Base-by-base conservation (phyloP, 2,329 filamentous ascomycete genomes). In the Arthrinium phaeospermum region DNA sequence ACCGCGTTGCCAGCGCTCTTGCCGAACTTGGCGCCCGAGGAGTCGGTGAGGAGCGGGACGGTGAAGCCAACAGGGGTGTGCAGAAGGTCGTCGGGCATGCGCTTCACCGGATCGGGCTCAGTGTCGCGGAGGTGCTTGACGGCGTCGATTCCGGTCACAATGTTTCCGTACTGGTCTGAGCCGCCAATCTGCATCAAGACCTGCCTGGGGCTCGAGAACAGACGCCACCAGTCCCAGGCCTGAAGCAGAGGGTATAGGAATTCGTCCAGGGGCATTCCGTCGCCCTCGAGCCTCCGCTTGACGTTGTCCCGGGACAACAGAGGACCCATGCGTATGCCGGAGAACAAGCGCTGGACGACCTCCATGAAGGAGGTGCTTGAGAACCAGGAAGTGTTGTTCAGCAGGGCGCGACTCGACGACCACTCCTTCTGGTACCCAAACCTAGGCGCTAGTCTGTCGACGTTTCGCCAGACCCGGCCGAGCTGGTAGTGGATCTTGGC, bases 111-210 rank as follows among this genome's bases (percentile, higher is more conserved):
- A 67, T 89, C 80, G 46, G 87, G 85, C 73, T 91, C 87, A 68
- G 82, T 84, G 57, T 88, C 87, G 71, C 92, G 89, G 61, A 96
- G 91, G 71, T 91, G 87, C 81, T 95, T 96, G 77, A 98, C 89
- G 3, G 93, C 90, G 73, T 98, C 94, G 79, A 96, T 92, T 68
- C 96, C 96, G 16, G 95, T 91, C 41, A 97, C 89, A 75, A 99
- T 98, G 83, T 99, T 99, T 74, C 96, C 96, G 80, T 92, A 98
- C 83, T 99, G 96, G 80, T 99, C 96, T 8, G 95, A 95, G 51
- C 96, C 96, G 72, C 96, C 96, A 70, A 99, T 94, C 83, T 99
- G 95, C 80, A 98, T 89, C 79, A 95, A 92, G 13, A 95, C 87
- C 68, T 88, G 87, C 70, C 87, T 88, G 34, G 87, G 86, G 67